A percentile compares a stretch with the other conserved stretches of the same genome.
phyloP scores from a whole-genome alignment of 2,329 filamentous ascomycete species.

The Mollisiaceae sp. region DNA sequence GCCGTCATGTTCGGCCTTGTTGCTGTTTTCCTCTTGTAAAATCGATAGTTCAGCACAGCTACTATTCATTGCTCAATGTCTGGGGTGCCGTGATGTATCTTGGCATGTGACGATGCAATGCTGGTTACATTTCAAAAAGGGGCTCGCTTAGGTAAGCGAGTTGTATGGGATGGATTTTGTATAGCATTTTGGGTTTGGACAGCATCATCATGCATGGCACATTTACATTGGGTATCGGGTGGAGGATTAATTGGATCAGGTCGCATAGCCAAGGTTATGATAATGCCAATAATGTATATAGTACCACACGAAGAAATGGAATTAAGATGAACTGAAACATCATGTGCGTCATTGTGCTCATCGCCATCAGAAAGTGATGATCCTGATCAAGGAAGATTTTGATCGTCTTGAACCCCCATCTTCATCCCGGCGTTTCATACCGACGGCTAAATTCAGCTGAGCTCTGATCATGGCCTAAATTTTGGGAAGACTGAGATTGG shows the following conservation, averaged over 20 bases:
- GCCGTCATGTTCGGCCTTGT: constrained; percentile 16
- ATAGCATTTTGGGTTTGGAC: neutral
- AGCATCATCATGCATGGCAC: constrained; percentile 10
- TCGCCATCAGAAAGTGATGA: neutral
- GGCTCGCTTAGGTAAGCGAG: constrained; percentile 1
- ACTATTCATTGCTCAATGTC: constrained; percentile 5
- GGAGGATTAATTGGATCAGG: constrained; percentile 9
- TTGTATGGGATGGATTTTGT: neutral
- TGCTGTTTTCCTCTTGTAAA: constrained; percentile 28
- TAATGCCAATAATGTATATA: constrained; percentile 11
- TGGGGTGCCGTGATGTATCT: neutral
- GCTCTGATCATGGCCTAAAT: too few species aligned
- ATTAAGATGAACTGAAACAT: neutral
- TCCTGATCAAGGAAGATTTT: neutral
- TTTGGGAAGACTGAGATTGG: neutral
- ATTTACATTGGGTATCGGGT: neutral
- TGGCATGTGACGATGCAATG: neutral
- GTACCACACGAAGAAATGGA: neutral
- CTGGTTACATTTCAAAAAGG: neutral
- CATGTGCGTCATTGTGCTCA: neutral
- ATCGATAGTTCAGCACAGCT: constrained; percentile 10
- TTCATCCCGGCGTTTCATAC: neutral
- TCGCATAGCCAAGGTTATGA: neutral
- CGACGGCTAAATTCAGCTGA: neutral
- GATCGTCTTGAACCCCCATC: neutral